Base-by-base conservation (phyloP, 2,329 filamentous ascomycete species). In the Curvularia hawaiiensis region DNA sequence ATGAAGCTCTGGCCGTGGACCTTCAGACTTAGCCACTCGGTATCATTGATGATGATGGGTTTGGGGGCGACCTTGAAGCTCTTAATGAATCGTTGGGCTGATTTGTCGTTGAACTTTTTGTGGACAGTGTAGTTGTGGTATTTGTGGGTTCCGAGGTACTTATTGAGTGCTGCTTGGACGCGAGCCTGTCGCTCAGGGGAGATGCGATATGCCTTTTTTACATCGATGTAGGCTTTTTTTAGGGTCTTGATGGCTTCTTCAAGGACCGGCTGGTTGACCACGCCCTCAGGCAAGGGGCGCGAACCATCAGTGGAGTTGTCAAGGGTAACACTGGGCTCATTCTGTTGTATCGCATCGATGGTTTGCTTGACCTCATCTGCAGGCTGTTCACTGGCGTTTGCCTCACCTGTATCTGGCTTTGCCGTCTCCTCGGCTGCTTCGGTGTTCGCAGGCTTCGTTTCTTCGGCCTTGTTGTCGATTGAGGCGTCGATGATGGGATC, bases 1-100 rank as follows among this genome's bases (percentile, higher is more conserved):
- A 99, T 99, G 83, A 99, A 99, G 72, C 90, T 94, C 78, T 99
- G 95, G 0, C 95, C 95, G 77, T 99, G 95, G 24, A 99, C 93
- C 75, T 96, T 97, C 65, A 98, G 83, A 43, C 90, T 95, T 4
- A 99, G 83, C 95, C 95, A 99, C 80, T 99, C 90, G 1, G 92
- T 97, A 72, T 94, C 88, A 75, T 91, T 87, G 77, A 96, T 96
- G 71, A 92, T 86, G 70, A 97, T 89, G 30, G 76, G 75, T 20
- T 74, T 69, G 3, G 92, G 90, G 56, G 68, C 72, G 35, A 92
- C 89, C 38, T 89, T 82, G 80, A 99, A 99, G 2, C 91, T 95
- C 75, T 93, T 95, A 81, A 99, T 99, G 72, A 90, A 88, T 6
- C 95, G 88, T 77, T 94, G 95, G 12, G 92, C 88, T 0, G 92